Base-by-base conservation (phyloP, 2,329 filamentous ascomycete genomes). In the Juglanconis juglandina region DNA sequence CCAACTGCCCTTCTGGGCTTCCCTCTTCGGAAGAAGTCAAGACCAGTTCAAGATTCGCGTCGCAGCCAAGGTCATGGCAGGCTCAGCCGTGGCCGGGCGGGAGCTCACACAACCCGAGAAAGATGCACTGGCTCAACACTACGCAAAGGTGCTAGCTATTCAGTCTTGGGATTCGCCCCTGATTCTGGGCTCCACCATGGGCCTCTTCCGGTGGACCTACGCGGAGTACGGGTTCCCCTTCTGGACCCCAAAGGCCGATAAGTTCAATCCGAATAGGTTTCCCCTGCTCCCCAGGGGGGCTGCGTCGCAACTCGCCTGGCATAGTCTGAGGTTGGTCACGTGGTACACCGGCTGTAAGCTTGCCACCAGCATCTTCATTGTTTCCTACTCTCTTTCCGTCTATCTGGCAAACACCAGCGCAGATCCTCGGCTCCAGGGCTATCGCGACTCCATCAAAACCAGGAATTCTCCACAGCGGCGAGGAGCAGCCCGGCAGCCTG, bases 221-320 rank as follows among this genome's bases (percentile, higher is more conserved):
- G 11, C 17, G 30, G 72, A 67, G 3, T 77, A 73, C 65, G 71
- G 69, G 5, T 79, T 80, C 64, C 76, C 77, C 14, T 70, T 79
- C 46, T 75, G 71, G 66, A 70, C 66, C 42, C 75, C 76, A 2
- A 71, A 73, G 49, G 65, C 68, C 42, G 53, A 59, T 24, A 66
- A 51, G 34, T 72, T 74, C 42, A 66, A 73, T 56, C 72, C 74
- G 8, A 35, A 56, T 35, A 55, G 60, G 11, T 76, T 76, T 49
- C 73, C 75, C 4, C 34, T 71, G n/a, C 46, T 73, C 2, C 67
- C 63, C 3, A 52, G 46, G 35, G 73, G 73, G 3, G 50, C 10
- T 0, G 44, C n/a, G 0, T 72, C 75, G 5, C 61, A 53, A 32
- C 14, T 46, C 14, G 56, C 67, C 24, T 80, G 77, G 78, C 76